Evolutionary conservation across 306 rosid genomes (phyloP), one percentile per base, ranked within the genome.

Genomic region (Castanea mollissima): DNA sequence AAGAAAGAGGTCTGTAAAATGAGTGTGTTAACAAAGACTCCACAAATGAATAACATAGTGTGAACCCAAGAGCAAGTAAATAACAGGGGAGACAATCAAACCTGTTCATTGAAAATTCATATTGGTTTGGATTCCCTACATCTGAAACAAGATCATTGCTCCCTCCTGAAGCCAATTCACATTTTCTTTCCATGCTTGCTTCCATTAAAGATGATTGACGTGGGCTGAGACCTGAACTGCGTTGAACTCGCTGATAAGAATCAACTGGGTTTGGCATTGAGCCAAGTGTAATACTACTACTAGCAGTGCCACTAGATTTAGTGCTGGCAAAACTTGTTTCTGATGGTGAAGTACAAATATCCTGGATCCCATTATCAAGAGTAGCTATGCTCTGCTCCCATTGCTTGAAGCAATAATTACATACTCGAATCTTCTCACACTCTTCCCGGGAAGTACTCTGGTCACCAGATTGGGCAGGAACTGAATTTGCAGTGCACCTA

Each of bases 351-450:
- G 79, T 70, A 81, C 91, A 81, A 71, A 78, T 72, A 59, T 86
- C 96, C 70, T 81, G 88, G 64, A 60, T 76, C 83, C 83, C 78
- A 72, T 82, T 87, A 54, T 87, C 87, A 71, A 65, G 23, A 67
- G 89, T 21, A 79, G 81, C 83, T 77, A 73, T 8, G 23, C 92
- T 90, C 84, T 87, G 83, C 86, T 86, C 91, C 91, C 89, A 90
- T 81, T 91, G 93, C 88, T 88, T 90, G 92, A 81, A 93, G 84
- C 99, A 96, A 78, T 76, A 96, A 83, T 93, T 91, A 83, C 99
- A 96, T 14, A 88, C 97, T 55, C 98, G 95, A 82, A 96, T 84
- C 89, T 79, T 93, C 67, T 93, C 98, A 79, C 70, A 56, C 78
- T 93, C 98, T 64, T 89, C 98, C 81, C 52, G 59, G 59, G 82